These are phyloP conservation scores for Pestalotiopsis sp. DNA, from an alignment of 2,329 filamentous ascomycete species.

Conservation along the genomic window DNA sequence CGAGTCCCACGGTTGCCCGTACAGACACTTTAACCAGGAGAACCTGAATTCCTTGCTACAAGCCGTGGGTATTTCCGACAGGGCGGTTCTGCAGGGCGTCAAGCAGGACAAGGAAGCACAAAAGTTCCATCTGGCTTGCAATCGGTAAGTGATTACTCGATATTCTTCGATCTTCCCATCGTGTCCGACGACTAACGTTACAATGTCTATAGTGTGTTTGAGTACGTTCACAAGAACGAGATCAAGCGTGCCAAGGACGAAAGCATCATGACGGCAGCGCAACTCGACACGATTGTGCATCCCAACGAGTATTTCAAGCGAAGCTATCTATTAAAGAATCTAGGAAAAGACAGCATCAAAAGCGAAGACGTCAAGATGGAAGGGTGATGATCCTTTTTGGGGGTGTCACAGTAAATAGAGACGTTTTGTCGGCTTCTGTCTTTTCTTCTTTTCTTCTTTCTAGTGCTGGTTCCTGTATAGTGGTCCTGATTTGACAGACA, in stretches of 20 bases:
- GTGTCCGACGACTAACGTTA: conserved; percentile 17
- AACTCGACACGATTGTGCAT: conserved; percentile 94
- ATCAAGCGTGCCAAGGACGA: conserved; percentile 79
- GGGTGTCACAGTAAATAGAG: neutral
- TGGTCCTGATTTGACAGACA: neutral
- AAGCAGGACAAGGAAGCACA: conserved; percentile 87
- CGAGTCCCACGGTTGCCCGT: conserved; percentile 94
- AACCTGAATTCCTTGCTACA: conserved; percentile 81
- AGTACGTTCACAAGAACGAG: conserved; percentile 79
- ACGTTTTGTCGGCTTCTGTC: neutral
- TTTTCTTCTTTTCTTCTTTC: neutral
- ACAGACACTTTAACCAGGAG: conserved; percentile 87
- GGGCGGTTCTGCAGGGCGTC: conserved; percentile 76
- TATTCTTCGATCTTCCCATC: neutral
- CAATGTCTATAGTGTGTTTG: conserved; percentile 70
- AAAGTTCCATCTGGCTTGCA: conserved; percentile 94
- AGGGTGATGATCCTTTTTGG: conserved; percentile 33
- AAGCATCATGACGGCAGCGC: conserved; percentile 69
- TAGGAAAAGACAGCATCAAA: conserved; percentile 51
- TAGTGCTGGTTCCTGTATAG: neutral
- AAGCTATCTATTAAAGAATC: conserved; percentile 84
- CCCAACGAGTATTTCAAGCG: conserved; percentile 98
- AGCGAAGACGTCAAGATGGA: conserved; percentile 62
- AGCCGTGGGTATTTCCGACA: conserved; percentile 77
- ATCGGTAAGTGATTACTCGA: conserved; percentile 59